Evolutionary conservation across 1,139 yeast species (phyloP), one percentile per base, ranked within the genome.

Genomic region (Suhomyces bokatorum): DNA sequence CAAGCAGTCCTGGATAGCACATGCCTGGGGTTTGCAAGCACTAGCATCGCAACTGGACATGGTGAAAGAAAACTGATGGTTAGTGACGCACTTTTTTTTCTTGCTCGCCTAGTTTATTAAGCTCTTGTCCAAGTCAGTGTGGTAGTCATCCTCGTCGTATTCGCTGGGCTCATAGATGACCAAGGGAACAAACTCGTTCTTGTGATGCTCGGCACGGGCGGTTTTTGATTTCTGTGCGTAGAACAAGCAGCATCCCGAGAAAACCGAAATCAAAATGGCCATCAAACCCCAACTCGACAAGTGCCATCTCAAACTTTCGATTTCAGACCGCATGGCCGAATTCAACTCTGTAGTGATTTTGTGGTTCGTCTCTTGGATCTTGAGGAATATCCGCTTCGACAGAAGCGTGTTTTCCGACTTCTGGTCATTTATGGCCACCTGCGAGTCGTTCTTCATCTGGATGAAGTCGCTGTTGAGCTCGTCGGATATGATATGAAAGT

Each of bases 251-350:
- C 75, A 70, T 8, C 72, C 76, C 17, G 72, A 62, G 43, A 73
- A 72, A 3, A 74, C 69, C 17, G 70, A 63, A 2, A 70, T 61
- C 41, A 74, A 58, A 35, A 86, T 82, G 6, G 88, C 83, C 30
- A 84, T 69, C 29, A 87, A 69, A 27, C 98, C 97, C 65, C 95
- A 81, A 47, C 97, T 75, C 5, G 97, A 90, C 37, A 93, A 81
- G 62, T 89, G 91, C 99, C 99, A 93, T 57, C 98, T 74, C 51
- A 91, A 74, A 49, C 85, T 81, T 64, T 93, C 99, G 49, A 90
- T 87, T 48, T 89, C 95, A 0, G 93, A 84, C 60, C 89, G 81
- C 64, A 90, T 78, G 15, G 87, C 93, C 32, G 95, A 83, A 48
- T 84, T 81, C 53, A 93, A 77, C 54, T 87, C 89, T 6, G 95